These are phyloP conservation scores for Thelonectria discophora DNA, from an alignment of 2,329 filamentous ascomycete species.

Conservation along the genomic window DNA sequence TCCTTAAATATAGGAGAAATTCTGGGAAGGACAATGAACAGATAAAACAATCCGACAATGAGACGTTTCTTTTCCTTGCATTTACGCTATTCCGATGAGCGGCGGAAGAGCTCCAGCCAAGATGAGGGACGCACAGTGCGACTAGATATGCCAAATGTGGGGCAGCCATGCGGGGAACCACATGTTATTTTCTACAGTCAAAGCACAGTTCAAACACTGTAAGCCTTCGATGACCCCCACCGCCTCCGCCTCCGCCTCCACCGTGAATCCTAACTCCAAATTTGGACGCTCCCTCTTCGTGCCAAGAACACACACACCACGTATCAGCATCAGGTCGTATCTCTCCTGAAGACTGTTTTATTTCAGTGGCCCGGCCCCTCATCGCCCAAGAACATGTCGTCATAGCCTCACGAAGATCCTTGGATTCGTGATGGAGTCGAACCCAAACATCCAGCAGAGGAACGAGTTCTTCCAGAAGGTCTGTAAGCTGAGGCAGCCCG, in stretches of 20 bases:
- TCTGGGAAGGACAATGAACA: neutral
- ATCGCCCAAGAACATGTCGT: constrained; percentile 30
- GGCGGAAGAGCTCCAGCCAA: neutral
- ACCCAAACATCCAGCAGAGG: constrained; percentile 35
- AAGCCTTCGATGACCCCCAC: neutral
- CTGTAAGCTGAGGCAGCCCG: neutral
- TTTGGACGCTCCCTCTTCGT: constrained; percentile 8
- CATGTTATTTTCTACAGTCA: neutral
- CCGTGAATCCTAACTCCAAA: neutral
- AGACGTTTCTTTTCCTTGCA: neutral
- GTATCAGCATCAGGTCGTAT: neutral
- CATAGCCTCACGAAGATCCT: constrained; percentile 31
- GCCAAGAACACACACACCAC: neutral
- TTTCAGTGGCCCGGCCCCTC: neutral
- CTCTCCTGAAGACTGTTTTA: neutral
- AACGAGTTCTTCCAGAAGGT: constrained; percentile 48
- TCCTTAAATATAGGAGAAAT: neutral
- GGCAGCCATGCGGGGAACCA: neutral
- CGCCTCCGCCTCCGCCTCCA: constrained; percentile 5
- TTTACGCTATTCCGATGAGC: neutral
- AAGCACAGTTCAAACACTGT: neutral
- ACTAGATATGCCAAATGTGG: neutral
- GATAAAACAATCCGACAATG: neutral
- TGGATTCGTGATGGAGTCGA: constrained; percentile 42
- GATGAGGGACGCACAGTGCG: constrained; percentile 8